Evolutionary conservation across 2,329 filamentous ascomycete species (phyloP).

Genomic region (Fusarium musae): DNA sequence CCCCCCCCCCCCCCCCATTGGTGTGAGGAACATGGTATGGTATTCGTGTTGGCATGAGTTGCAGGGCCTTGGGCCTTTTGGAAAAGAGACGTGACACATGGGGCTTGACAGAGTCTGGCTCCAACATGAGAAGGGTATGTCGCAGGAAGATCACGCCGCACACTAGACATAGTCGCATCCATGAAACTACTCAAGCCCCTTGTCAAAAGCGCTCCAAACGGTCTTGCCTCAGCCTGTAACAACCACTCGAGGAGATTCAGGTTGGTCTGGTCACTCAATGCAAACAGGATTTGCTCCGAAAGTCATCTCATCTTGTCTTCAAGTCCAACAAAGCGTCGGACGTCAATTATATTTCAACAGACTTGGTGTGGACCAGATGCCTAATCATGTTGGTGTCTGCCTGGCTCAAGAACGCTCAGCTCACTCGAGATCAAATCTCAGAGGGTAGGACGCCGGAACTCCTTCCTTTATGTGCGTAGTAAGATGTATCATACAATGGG

Average conservation of each 20-base stretch:
- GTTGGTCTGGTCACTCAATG: not conserved
- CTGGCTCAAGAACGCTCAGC: conserved; percentile 18
- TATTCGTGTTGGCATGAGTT: conserved; percentile 8
- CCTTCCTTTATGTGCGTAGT: conserved; percentile 27
- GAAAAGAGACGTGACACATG: conserved; percentile 8
- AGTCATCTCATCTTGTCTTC: conserved; percentile 6
- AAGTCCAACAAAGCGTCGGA: conserved; percentile 15
- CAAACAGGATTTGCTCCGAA: not conserved
- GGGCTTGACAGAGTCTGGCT: not conserved
- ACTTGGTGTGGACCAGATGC: conserved; percentile 19
- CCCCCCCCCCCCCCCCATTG: too few relatives aligned
- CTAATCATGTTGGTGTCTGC: conserved; percentile 19
- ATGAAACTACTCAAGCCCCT: not conserved
- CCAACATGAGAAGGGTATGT: not conserved
- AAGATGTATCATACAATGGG: conserved; percentile 33
- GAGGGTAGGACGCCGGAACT: conserved; percentile 24
- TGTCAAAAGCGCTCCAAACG: not conserved
- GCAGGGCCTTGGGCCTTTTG: conserved; percentile 10
- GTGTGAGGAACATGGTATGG: conserved; percentile 1
- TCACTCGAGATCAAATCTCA: conserved; percentile 8
- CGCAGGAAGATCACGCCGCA: conserved; percentile 4
- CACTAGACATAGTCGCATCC: conserved; percentile 9
- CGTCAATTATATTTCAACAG: conserved; percentile 26
- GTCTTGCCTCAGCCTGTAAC: conserved; percentile 7
- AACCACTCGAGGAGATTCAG: not conserved